A percentile compares a stretch with the other conserved stretches of the same genome.
Conservation (phyloP, 176 grass and related monocot genomes). For the Eleusine indica region DNA sequence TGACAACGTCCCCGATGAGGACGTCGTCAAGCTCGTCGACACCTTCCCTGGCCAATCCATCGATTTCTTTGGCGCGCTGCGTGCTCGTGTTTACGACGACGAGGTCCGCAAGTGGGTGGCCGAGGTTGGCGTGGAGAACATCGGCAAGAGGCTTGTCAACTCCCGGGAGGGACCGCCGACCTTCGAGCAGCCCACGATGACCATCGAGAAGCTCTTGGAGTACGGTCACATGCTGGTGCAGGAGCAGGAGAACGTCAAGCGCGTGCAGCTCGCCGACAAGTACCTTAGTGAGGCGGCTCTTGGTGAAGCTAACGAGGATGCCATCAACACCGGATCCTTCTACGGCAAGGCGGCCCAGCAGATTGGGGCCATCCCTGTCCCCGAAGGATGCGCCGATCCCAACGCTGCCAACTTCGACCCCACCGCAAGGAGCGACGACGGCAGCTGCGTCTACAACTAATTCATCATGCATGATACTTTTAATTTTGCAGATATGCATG, state of each 20-base stretch:
- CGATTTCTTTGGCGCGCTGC: slow-evolving; percentile 83
- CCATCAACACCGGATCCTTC: slow-evolving; percentile 64
- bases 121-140: slow-evolving; percentile 38
- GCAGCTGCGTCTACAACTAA: slow-evolving; percentile 69
- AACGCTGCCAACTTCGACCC: slow-evolving; percentile 62
- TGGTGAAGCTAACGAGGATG: slow-evolving; percentile 68
- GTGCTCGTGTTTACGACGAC: slow-evolving; percentile 81
- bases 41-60: slow-evolving; percentile 87
- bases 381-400: slow-evolving; percentile 79
- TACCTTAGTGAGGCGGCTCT: slow-evolving; percentile 83
- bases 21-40: slow-evolving; percentile 67
- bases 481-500: too few relatives aligned
- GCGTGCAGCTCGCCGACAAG: slow-evolving; percentile 55
- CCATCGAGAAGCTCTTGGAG: slow-evolving; percentile 65
- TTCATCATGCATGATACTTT: neutral
- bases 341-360: slow-evolving; percentile 75
- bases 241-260: slow-evolving; percentile 90
- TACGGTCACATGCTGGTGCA: slow-evolving; percentile 65
- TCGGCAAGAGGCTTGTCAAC: slow-evolving; percentile 81
- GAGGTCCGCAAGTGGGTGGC: slow-evolving; percentile 80
- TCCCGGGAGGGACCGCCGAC: slow-evolving; percentile 63
- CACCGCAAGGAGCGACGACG: slow-evolving; percentile 65
- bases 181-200: slow-evolving; percentile 79
- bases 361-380: slow-evolving; percentile 58
- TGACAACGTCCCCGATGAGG: slow-evolving; percentile 51